Base-by-base conservation (phyloP, 208 protist species). In the Endotrypanum monterogeii region DNA sequence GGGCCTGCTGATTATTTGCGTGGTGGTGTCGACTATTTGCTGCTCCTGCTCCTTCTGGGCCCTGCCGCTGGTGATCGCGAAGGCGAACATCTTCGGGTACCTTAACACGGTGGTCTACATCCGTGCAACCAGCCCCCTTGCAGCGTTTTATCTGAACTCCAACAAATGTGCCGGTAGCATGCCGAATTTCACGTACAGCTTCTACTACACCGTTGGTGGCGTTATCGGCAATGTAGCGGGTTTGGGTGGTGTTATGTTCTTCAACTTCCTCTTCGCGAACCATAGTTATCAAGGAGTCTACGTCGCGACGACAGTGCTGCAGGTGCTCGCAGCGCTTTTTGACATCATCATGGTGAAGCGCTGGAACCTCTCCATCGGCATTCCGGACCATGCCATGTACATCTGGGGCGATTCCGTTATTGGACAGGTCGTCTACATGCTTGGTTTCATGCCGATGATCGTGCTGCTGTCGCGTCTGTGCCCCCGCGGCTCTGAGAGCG, bases 391-490 rank as follows among this genome's bases (percentile, higher is more conserved):
- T 35, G 78, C 79, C 73, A 88, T 90, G 74, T 96, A 89, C 83
- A 83, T 95, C 55, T 80, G 92, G 52, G 89, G 89, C 67, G 85
- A 92, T 57, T 79, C 80, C n/a, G 81, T 95, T 3, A 73, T 96
- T 6, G 68, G 82, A 16, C 37, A 90, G 69, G 60, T 89, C 20
- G 74, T 65, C 37, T 89, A 86, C 67, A 89, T 90, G 82, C 66
- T 97, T 1, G 80, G 79, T 44, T 94, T 79, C 66, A 95, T 97
- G 88, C 89, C 93, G 23, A 78, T 83, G 37, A 79, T 94, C 2
- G 79, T 96, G 3, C 79, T 96, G 46, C 79, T 93, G 57, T 90
- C 90, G 3, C 90, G 89, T 58, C 79, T 94, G 8, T 95, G 90
- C 76, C 90, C 92, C 20, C 86, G 85, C 44, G 89, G 88, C 18